Conservation (phyloP, 2,329 filamentous ascomycete genomes). For the Cladosporium phlei region DNA sequence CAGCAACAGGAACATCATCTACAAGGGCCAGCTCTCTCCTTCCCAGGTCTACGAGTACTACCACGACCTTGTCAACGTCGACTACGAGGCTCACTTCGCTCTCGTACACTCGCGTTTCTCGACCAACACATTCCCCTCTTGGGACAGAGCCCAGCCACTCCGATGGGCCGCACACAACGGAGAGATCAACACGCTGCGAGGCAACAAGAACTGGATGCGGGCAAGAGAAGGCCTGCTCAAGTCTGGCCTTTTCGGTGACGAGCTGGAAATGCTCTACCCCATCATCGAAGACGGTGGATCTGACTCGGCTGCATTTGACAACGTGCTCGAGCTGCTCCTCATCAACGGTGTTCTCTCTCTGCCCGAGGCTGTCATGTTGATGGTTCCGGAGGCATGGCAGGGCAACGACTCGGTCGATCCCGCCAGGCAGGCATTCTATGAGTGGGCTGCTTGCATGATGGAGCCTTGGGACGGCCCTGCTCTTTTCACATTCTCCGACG, state of each 20-base stretch:
- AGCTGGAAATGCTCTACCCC: slow-evolving; percentile 84
- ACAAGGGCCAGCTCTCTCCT: slow-evolving; percentile 93
- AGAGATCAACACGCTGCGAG: slow-evolving; percentile 95
- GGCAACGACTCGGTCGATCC: slow-evolving; percentile 89
- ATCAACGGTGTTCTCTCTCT: slow-evolving; percentile 95
- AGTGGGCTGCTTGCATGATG: slow-evolving; percentile 98
- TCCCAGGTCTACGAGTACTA: slow-evolving; percentile 98
- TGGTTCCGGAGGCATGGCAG: slow-evolving; percentile 98
- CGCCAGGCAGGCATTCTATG: slow-evolving; percentile 94
- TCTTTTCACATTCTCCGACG: slow-evolving; percentile 94
- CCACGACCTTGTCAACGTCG: slow-evolving; percentile 91
- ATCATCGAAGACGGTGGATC: slow-evolving; percentile 96
- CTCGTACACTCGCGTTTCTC: slow-evolving; percentile 96
- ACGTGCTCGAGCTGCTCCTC: slow-evolving; percentile 85
- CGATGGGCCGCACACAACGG: slow-evolving; percentile 98
- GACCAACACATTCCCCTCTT: slow-evolving; percentile 96
- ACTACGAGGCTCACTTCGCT: slow-evolving; percentile 96
- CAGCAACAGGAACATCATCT: slow-evolving; percentile 97
- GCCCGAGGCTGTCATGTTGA: slow-evolving; percentile 95
- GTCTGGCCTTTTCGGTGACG: slow-evolving; percentile 86
- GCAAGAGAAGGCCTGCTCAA: slow-evolving; percentile 92
- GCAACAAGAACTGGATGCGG: slow-evolving; percentile 99
- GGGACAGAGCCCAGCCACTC: slow-evolving; percentile 93
- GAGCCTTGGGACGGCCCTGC: slow-evolving; percentile 97
- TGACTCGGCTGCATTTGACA: slow-evolving; percentile 95